Percentiles rank a stretch among this genome's conserved stretches.
Conservation (phyloP, 2,329 filamentous ascomycete genomes). For the Colletotrichum eremochloae region DNA sequence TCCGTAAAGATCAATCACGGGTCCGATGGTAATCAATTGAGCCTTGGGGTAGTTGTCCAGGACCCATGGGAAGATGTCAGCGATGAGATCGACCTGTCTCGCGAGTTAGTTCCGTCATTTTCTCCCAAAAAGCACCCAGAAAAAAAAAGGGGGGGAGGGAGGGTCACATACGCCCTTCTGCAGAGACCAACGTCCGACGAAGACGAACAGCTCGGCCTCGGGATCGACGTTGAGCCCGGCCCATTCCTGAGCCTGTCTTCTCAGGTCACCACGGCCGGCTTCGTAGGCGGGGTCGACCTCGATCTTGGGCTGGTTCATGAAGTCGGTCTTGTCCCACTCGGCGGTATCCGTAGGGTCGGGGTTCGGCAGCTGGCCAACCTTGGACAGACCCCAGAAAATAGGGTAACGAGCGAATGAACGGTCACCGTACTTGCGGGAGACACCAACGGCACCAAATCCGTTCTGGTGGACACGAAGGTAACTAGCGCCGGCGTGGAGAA, state of each 20-base stretch:
- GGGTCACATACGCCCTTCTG: conserved; percentile 68
- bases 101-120: not conserved
- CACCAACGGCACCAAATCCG: conserved; percentile 76
- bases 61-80: conserved; percentile 74
- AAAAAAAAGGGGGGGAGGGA: too few relatives aligned
- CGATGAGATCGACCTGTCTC: conserved; percentile 69
- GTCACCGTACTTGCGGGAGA: conserved; percentile 77
- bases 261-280: conserved; percentile 63
- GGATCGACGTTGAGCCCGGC: conserved; percentile 72
- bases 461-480: conserved; percentile 76
- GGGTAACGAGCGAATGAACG: conserved; percentile 76
- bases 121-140: not conserved
- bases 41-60: conserved; percentile 70
- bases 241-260: conserved; percentile 76
- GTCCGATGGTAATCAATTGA: conserved; percentile 73
- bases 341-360: conserved; percentile 76
- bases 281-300: conserved; percentile 71
- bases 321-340: conserved; percentile 67
- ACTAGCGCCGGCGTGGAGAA: conserved; percentile 75
- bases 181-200: conserved; percentile 78
- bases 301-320: conserved; percentile 60
- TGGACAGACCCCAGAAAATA: conserved; percentile 76
- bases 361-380: conserved; percentile 73
- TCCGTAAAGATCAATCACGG: conserved; percentile 76
- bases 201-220: conserved; percentile 75